Percentiles rank a stretch among this genome's conserved stretches.
Evolutionary conservation across 305 asterid genomes (phyloP).

Genomic region (Fraxinus velutina): DNA sequence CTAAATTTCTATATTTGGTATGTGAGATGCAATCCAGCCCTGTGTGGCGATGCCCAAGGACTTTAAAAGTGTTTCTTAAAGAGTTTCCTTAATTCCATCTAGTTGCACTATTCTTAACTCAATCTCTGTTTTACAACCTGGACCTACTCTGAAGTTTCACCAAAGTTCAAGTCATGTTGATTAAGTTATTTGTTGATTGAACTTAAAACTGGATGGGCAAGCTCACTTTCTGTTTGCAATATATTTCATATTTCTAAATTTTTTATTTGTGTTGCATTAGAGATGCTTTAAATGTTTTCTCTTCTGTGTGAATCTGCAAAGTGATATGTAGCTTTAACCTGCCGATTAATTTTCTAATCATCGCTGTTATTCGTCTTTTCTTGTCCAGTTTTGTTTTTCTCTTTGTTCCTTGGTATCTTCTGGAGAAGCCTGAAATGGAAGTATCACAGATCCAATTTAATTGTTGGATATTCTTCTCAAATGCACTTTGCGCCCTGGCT

Average conservation of each 20-base stretch:
- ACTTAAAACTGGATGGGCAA: background rate
- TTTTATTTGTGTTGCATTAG: background rate
- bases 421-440: slow-evolving; percentile 97
- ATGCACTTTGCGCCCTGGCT: slow-evolving; percentile 90
- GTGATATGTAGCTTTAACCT: slow-evolving; percentile 19
- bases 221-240: slow-evolving; percentile 7
- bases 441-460: slow-evolving; percentile 82
- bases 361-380: slow-evolving; percentile 11
- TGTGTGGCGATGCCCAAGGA: background rate
- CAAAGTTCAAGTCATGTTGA: background rate
- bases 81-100: background rate
- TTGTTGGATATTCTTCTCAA: slow-evolving; percentile 93
- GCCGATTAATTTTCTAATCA: background rate
- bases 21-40: background rate
- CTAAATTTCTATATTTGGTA: background rate
- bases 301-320: slow-evolving; percentile 9
- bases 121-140: background rate
- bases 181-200: background rate
- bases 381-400: slow-evolving; percentile 83
- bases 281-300: background rate
- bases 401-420: slow-evolving; percentile 91
- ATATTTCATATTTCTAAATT: background rate
- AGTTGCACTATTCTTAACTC: background rate
- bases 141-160: background rate
- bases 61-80: background rate